These are phyloP conservation scores for Ilyonectria destructans DNA, from an alignment of 2,329 filamentous ascomycete species.

Conservation along the genomic window DNA sequence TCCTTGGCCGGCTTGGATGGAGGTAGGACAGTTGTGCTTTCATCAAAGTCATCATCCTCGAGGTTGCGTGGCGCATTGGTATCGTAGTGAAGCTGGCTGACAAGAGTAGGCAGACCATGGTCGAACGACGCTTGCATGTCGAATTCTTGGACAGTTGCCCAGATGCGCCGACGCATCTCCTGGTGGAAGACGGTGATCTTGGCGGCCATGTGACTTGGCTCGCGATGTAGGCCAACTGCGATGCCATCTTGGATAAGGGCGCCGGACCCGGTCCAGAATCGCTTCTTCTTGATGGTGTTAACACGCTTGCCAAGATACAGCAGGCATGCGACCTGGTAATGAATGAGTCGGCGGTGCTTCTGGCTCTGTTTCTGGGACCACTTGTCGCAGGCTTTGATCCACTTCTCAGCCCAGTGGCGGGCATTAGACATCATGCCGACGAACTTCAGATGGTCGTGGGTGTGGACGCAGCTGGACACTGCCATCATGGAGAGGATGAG, in stretches of 20 bases:
- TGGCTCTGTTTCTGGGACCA: conserved; percentile 72
- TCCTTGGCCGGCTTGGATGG: conserved; percentile 66
- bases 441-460: conserved; percentile 68
- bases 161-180: conserved; percentile 74
- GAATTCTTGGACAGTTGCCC: conserved; percentile 75
- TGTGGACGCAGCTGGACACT: conserved; percentile 72
- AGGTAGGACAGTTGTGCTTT: conserved; percentile 67
- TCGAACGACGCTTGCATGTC: conserved; percentile 76
- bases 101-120: conserved; percentile 71
- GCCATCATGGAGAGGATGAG: conserved; percentile 74
- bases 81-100: conserved; percentile 72
- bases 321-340: conserved; percentile 74
- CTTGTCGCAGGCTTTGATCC: conserved; percentile 70
- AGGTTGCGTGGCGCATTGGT: conserved; percentile 71
- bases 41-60: conserved; percentile 72
- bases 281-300: conserved; percentile 77
- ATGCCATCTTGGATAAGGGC: conserved; percentile 72
- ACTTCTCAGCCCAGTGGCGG: conserved; percentile 70
- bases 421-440: conserved; percentile 72
- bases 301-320: conserved; percentile 74
- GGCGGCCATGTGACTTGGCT: conserved; percentile 69
- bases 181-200: conserved; percentile 73
- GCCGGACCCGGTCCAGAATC: conserved; percentile 73
- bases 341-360: conserved; percentile 73
- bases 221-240: conserved; percentile 72